Percentiles rank a stretch among this genome's conserved stretches.
Evolutionary conservation across 139 green algal genomes (phyloP).

Genomic region (Diplosphaera chodatii): DNA sequence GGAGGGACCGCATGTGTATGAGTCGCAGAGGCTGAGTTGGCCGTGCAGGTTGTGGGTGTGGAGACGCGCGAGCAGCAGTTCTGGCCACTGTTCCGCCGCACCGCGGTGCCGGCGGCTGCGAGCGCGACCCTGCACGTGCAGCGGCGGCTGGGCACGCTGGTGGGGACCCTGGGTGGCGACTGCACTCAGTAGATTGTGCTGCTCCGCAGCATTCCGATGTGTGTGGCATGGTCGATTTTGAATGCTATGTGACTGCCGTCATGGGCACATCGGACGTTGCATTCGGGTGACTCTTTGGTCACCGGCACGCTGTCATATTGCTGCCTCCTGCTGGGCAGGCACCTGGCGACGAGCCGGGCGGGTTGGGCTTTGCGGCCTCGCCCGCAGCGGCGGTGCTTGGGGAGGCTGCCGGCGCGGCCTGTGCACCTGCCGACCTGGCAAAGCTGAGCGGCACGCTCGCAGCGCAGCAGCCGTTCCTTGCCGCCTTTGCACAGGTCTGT

Average conservation of each 20-base stretch:
- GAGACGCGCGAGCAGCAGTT: constrained; percentile 61
- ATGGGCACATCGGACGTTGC: no score
- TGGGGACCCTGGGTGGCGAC: no score
- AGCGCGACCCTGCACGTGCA: constrained; percentile 61
- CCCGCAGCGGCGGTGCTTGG: constrained; percentile 47
- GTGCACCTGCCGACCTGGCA: background rate
- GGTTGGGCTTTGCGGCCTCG: constrained; percentile 55
- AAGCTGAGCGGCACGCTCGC: background rate
- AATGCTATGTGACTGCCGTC: no score
- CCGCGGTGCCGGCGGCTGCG: no score
- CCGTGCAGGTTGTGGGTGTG: constrained; percentile 32
- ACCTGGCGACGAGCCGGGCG: constrained; percentile 50
- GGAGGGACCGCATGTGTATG: no score
- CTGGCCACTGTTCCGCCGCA: constrained; percentile 64
- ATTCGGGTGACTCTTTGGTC: no score
- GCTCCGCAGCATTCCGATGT: no score
- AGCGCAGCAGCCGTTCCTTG: background rate
- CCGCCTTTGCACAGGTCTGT: background rate
- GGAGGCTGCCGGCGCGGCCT: background rate
- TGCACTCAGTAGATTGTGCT: no score
- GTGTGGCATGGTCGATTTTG: no score
- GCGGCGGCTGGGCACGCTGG: constrained; percentile 42
- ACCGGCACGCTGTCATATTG: no score
- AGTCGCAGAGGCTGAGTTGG: no score
- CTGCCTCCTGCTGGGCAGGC: no score